Evolutionary conservation across 1,284 basidiomycete genomes (phyloP).

Genomic region (Anthracocystis walkeri): DNA sequence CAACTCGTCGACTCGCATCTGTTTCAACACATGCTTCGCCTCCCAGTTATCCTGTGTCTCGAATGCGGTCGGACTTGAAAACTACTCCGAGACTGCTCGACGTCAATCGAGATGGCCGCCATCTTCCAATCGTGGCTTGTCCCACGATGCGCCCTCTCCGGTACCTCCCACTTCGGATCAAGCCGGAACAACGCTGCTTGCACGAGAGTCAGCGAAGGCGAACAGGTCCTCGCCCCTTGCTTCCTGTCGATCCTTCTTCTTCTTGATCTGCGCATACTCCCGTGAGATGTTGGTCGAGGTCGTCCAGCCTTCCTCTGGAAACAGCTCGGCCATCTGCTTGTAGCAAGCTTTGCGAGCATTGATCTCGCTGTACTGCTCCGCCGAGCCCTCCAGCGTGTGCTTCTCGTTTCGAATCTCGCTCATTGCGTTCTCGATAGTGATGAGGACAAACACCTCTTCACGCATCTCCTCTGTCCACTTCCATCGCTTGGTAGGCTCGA

Average conservation of each 20-base stretch:
- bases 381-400: conserved; percentile 59
- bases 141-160: not conserved
- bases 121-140: conserved; percentile 32
- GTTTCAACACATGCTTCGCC: not conserved
- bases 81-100: too few relatives aligned
- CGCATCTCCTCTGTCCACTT: conserved; percentile 65
- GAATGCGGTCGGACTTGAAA: not conserved
- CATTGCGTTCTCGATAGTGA: conserved; percentile 67
- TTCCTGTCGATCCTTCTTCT: conserved; percentile 58
- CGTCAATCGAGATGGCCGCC: too few relatives aligned
- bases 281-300: conserved; percentile 64
- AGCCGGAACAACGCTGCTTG: conserved; percentile 36
- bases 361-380: conserved; percentile 64
- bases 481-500: conserved; percentile 62
- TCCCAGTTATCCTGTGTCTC: not conserved
- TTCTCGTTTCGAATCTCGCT: conserved; percentile 66
- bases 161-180: not conserved
- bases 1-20: not conserved
- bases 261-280: conserved; percentile 58
- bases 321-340: conserved; percentile 61
- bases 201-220: conserved; percentile 43
- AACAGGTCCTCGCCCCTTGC: conserved; percentile 48
- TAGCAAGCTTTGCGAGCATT: conserved; percentile 65
- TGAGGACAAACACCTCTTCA: conserved; percentile 61
- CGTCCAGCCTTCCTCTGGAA: conserved; percentile 64